Percentiles rank a stretch among this genome's conserved stretches.
Evolutionary conservation across 1,139 yeast species (phyloP).

Genomic region (Pichia sp.): DNA sequence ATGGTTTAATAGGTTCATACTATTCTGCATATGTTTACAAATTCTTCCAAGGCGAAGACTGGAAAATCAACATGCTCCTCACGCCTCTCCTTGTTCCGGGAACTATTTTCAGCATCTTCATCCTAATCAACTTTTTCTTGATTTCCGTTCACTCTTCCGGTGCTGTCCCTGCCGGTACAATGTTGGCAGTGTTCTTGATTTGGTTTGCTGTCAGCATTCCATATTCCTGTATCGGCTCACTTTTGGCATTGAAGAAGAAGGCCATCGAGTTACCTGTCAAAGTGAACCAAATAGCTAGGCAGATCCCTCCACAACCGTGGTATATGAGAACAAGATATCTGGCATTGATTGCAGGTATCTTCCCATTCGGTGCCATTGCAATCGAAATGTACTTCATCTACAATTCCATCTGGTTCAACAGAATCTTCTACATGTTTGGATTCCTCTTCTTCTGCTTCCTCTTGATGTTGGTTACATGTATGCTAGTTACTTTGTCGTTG

Average conservation of each 20-base stretch:
- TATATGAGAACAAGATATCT: slow-evolving; percentile 67
- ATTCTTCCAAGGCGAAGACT: slow-evolving; percentile 85
- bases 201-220: slow-evolving; percentile 91
- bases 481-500: slow-evolving; percentile 74
- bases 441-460: slow-evolving; percentile 84
- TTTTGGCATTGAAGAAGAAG: slow-evolving; percentile 66
- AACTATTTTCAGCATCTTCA: slow-evolving; percentile 54
- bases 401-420: slow-evolving; percentile 90
- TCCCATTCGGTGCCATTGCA: slow-evolving; percentile 93
- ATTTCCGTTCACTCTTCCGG: slow-evolving; percentile 81
- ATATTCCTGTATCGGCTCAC: slow-evolving; percentile 72
- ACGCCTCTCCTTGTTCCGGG: slow-evolving; percentile 89
- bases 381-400: slow-evolving; percentile 88
- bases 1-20: slow-evolving; percentile 78
- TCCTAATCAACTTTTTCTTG: slow-evolving; percentile 77
- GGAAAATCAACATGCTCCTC: slow-evolving; percentile 80
- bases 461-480: slow-evolving; percentile 76
- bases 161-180: slow-evolving; percentile 89
- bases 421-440: slow-evolving; percentile 95
- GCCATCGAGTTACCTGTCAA: slow-evolving; percentile 68
- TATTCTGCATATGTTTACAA: slow-evolving; percentile 83
- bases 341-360: slow-evolving; percentile 75
- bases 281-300: slow-evolving; percentile 92
- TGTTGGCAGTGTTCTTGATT: slow-evolving; percentile 71
- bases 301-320: slow-evolving; percentile 88